Evolutionary conservation across 2,329 filamentous ascomycete species (phyloP).

Genomic region (Aureobasidium musti): DNA sequence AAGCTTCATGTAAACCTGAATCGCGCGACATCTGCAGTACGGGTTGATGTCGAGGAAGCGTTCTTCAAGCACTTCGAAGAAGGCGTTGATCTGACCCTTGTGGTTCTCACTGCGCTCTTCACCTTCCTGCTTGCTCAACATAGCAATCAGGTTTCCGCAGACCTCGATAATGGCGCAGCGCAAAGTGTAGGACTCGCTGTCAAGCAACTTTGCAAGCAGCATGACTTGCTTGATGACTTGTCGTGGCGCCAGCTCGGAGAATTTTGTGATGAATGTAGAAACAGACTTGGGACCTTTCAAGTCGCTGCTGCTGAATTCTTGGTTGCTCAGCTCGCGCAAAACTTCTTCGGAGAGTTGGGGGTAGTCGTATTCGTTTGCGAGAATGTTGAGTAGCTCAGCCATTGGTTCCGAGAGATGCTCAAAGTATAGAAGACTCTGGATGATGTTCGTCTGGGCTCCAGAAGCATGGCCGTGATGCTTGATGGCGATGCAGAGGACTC

Average conservation of each 20-base stretch:
- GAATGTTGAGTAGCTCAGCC: slow-evolving; percentile 95
- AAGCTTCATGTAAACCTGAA: slow-evolving; percentile 89
- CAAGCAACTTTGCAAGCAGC: slow-evolving; percentile 86
- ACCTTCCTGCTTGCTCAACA: slow-evolving; percentile 81
- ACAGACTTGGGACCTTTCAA: slow-evolving; percentile 94
- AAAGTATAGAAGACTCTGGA: slow-evolving; percentile 97
- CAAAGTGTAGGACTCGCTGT: slow-evolving; percentile 96
- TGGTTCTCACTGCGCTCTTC: slow-evolving; percentile 83
- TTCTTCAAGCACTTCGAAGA: slow-evolving; percentile 95
- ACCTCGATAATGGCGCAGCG: slow-evolving; percentile 94
- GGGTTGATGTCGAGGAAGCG: slow-evolving; percentile 96
- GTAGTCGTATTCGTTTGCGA: slow-evolving; percentile 97
- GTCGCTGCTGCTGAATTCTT: slow-evolving; percentile 97
- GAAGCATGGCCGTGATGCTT: slow-evolving; percentile 98
- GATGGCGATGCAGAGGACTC: slow-evolving; percentile 91
- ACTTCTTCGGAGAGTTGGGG: slow-evolving; percentile 93
- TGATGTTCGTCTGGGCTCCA: slow-evolving; percentile 94
- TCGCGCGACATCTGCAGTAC: slow-evolving; percentile 86
- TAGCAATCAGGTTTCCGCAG: slow-evolving; percentile 89
- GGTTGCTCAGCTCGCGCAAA: slow-evolving; percentile 89
- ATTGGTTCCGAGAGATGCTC: slow-evolving; percentile 98
- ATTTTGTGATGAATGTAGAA: slow-evolving; percentile 86
- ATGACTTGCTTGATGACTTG: slow-evolving; percentile 98
- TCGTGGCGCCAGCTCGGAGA: slow-evolving; percentile 88
- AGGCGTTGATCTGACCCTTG: slow-evolving; percentile 93